phyloP scores from a whole-genome alignment of 106 monocot genomes.

The Phalaenopsis aphrodite region DNA sequence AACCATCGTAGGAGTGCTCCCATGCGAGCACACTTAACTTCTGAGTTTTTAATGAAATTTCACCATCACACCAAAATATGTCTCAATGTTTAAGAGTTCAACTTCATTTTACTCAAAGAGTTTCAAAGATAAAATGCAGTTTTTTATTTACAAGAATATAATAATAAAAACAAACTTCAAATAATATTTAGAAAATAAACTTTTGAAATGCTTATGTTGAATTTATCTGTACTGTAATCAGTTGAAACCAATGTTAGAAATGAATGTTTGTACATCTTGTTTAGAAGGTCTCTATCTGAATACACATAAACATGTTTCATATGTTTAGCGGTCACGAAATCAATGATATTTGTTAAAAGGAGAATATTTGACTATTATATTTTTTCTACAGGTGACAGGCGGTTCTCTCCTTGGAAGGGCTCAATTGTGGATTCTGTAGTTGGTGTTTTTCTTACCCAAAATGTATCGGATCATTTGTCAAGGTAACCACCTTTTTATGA shows the following conservation, averaged over 20 bases:
- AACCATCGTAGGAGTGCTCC: too few relatives aligned
- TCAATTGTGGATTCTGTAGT: constrained; percentile 16
- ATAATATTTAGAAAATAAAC: neutral
- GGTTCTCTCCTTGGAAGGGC: constrained; percentile 9
- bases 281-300: too few relatives aligned
- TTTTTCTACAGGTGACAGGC: constrained; percentile 9
- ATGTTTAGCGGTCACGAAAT: too few relatives aligned
- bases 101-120: too few relatives aligned
- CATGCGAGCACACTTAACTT: too few relatives aligned
- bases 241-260: too few relatives aligned
- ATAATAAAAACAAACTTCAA: neutral
- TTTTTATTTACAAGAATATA: neutral
- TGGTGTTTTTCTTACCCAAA: constrained; percentile 16
- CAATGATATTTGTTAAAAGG: too few relatives aligned
- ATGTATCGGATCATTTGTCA: constrained; percentile 15
- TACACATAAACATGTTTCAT: too few relatives aligned
- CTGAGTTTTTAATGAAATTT: too few relatives aligned
- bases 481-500: constrained; percentile 2
- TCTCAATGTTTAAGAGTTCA: too few relatives aligned
- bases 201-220: neutral
- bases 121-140: neutral
- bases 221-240: neutral
- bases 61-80: too few relatives aligned
- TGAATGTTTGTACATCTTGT: too few relatives aligned
- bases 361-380: neutral